Percentiles rank a stretch among this genome's conserved stretches.
Conservation (phyloP, 495 filamentous ascomycete species). For the Thermochaetoides thermophila region DNA sequence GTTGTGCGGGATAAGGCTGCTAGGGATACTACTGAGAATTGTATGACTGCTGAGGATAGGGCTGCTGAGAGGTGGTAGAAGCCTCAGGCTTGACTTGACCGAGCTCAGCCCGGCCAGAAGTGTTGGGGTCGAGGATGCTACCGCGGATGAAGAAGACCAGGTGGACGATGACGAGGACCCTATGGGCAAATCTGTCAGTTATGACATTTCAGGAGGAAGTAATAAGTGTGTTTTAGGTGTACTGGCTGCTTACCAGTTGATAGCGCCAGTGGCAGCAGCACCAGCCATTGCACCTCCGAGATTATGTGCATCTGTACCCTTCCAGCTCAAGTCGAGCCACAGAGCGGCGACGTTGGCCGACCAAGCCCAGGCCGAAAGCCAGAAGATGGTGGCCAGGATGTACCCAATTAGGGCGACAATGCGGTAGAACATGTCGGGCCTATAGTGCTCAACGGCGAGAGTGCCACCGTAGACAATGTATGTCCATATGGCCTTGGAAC, state of each 20-base stretch:
- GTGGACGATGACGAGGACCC: conserved; percentile 23
- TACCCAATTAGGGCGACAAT: conserved; percentile 16
- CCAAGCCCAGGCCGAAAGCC: conserved; percentile 28
- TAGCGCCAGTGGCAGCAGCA: conserved; percentile 25
- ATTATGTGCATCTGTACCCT: background rate
- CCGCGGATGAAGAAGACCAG: conserved; percentile 22
- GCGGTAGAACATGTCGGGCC: conserved; percentile 23
- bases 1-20: conserved; percentile 6
- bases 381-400: conserved; percentile 23
- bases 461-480: conserved; percentile 22
- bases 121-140: conserved; percentile 10
- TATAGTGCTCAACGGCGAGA: conserved; percentile 14
- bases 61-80: conserved; percentile 6
- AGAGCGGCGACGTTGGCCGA: conserved; percentile 19
- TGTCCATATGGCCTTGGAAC: conserved; percentile 18
- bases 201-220: background rate
- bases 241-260: conserved; percentile 18
- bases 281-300: conserved; percentile 14
- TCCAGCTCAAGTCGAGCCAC: conserved; percentile 5
- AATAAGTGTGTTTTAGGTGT: too few relatives aligned
- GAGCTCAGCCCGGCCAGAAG: conserved; percentile 15
- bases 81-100: conserved; percentile 17
- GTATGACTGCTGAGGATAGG: conserved; percentile 9
- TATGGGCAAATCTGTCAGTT: conserved; percentile 1
- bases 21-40: conserved; percentile 5